Evolutionary conservation across 176 grass and related monocot species (phyloP), one percentile per base, ranked within the genome.

Genomic region (barley (Hordeum vulgare)): DNA sequence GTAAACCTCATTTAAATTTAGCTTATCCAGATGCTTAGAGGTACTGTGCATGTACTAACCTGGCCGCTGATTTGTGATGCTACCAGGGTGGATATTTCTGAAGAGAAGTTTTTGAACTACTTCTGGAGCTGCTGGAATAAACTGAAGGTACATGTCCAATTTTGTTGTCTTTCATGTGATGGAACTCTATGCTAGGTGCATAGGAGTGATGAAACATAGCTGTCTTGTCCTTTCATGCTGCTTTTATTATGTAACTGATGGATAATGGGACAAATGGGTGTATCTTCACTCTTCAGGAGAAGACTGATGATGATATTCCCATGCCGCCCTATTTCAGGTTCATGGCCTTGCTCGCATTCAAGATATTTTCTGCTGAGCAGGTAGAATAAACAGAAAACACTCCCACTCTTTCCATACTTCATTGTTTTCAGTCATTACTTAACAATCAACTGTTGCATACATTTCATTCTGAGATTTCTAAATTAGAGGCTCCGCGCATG

Each of bases 271-370:
- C 77, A 82, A 78, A 86, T 81, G 72, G 13, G 51, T 80, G 2
- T 59, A 45, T 61, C 86, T 85, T 77, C 94, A 99, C 91, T 61
- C 86, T 85, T 60, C 94, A 99, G 96, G 96, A 94, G 59, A 96
- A 99, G 84, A 96, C 93, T 78, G 78, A 86, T 81, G 93, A 96
- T 17, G 85, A 96, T 92, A 70, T 90, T 88, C 96, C 96, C 65
- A 99, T 99, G 96, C 96, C 96, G 47, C 81, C 89, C 7, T 99
- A 94, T 85, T 99, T 99, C 85, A 89, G 96, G 34, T 99, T 99
- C 82, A 88, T 99, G 20, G 87, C 96, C 1, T 82, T 99, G 83
- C 81, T 99, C 21, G 96, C 91, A 44, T 96, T 99, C 78, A 96
- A 93, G 89, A 96, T 99, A 66, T 99, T 96, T 85, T 96, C 91